A percentile compares a stretch with the other conserved stretches of the same genome.
phyloP scores from a whole-genome alignment of 805 yeast genomes.

The Jamesozyma spencerorum region DNA sequence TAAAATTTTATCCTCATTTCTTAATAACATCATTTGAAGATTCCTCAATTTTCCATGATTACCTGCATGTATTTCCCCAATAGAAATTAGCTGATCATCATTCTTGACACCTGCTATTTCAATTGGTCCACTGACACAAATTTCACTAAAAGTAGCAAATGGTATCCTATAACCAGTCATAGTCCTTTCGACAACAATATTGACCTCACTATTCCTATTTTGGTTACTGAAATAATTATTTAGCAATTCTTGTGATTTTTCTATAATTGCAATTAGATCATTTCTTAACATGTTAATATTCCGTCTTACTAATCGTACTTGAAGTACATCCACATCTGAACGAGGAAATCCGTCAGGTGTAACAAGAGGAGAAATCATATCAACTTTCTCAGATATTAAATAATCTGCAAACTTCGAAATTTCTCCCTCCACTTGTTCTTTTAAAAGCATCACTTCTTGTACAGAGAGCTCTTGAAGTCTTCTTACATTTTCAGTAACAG shows the following conservation, averaged over 20 bases:
- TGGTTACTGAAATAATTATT: slow-evolving; percentile 32
- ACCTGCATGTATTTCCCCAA: slow-evolving; percentile 47
- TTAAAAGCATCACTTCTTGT: slow-evolving; percentile 25
- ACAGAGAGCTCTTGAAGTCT: slow-evolving; percentile 1
- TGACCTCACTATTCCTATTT: too few species aligned
- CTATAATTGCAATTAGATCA: slow-evolving; percentile 48
- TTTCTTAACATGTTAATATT: slow-evolving; percentile 60
- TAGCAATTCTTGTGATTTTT: slow-evolving; percentile 39
- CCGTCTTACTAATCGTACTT: slow-evolving; percentile 51
- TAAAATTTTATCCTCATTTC: slow-evolving; percentile 28
- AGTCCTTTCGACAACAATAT: too few species aligned
- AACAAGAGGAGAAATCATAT: slow-evolving; percentile 56
- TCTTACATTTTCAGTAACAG: slow-evolving; percentile 5
- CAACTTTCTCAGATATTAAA: slow-evolving; percentile 39
- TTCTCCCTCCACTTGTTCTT: slow-evolving; percentile 35
- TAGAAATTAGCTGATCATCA: slow-evolving; percentile 45
- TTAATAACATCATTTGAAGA: slow-evolving; percentile 37
- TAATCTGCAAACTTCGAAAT: slow-evolving; percentile 34
- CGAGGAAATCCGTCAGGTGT: slow-evolving; percentile 80
- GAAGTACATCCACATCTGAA: slow-evolving; percentile 69
- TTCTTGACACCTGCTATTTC: slow-evolving; percentile 41
- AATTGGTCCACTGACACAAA: slow-evolving; percentile 51
- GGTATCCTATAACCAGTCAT: slow-evolving; percentile 31
- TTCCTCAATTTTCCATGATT: slow-evolving; percentile 44
- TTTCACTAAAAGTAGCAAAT: slow-evolving; percentile 46